Evolutionary conservation across 345 rosid species (phyloP).

Genomic region (Heritiera fomes): DNA sequence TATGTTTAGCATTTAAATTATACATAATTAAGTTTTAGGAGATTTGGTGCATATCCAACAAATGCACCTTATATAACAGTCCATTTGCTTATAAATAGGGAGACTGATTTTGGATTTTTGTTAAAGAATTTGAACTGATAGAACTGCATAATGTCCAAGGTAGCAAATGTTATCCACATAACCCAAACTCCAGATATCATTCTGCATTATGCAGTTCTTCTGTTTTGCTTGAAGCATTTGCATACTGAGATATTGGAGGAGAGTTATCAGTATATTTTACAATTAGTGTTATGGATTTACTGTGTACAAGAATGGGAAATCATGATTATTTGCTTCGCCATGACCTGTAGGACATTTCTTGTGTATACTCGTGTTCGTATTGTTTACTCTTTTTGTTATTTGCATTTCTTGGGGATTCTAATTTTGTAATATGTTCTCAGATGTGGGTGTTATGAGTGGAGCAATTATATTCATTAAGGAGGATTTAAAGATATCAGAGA

Average conservation of each 20-base stretch:
- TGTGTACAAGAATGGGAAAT: not conserved
- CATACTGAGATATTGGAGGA: not conserved
- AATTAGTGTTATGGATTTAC: no score
- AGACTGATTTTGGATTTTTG: not conserved
- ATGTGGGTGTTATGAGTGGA: constrained; percentile 77
- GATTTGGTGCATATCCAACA: not conserved
- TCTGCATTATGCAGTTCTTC: not conserved
- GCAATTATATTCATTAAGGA: constrained; percentile 59
- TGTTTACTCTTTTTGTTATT: not conserved
- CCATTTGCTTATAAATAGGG: not conserved
- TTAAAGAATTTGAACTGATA: not conserved
- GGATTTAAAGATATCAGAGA: constrained; percentile 50
- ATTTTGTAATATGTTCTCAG: constrained; percentile 32
- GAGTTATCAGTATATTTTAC: not conserved
- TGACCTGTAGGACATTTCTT: not conserved
- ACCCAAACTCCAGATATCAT: not conserved
- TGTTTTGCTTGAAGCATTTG: not conserved
- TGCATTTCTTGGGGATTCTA: not conserved
- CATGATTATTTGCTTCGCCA: not conserved
- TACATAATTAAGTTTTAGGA: not conserved
- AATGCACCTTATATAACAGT: not conserved
- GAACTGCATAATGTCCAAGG: not conserved
- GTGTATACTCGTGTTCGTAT: not conserved
- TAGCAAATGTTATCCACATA: not conserved
- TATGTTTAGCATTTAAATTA: constrained; percentile 6